Base-by-base conservation (phyloP, 495 filamentous ascomycete genomes). In the Pseudomonodictys pantanalensis region DNA sequence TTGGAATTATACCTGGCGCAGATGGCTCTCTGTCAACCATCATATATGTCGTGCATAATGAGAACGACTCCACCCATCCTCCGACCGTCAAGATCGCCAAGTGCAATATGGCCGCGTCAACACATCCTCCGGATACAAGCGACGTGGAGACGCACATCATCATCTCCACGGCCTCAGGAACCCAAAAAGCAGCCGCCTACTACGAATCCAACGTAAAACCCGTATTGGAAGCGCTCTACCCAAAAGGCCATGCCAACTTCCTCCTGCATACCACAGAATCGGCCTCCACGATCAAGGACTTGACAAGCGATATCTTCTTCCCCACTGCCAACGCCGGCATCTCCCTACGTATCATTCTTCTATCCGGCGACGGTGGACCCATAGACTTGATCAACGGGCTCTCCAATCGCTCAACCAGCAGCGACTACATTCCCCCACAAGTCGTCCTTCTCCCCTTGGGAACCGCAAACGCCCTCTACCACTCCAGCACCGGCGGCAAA, bases 391-490 rank as follows among this genome's bases (percentile, higher is more conserved):
- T 96, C 54, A 95, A 96, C 68, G 72, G 72, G 0, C 75, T 89
- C 15, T 74, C 80, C 48, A 54, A 64, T 4, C 57, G 56, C 1
- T 39, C 50, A 0, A 42, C 55, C n/a, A 65, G 52, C 8, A 15
- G 44, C 1, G 20, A 24, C 2, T 79, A 73, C 56, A 61, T 58
- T n/a, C 66, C 65, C 1, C 88, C 89, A 0, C 77, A 75, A 2
- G 74, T 96, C 56, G 78, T 77, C 7, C 68, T 93, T 24, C 71
- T 96, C 3, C 86, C 90, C 1, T 78, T 91, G 17, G 92, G 92
- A 2, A 96, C 92, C 2, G 92, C 88, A 23, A 97, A 96, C 72
- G 92, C 92, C 2, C 81, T 96, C 58, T 89, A 90, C 33, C 80
- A 84, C 67, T 95, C 90, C 2, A 73, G 73, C 33, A 77, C 76